These are phyloP conservation scores for Tolypocladium tropicale DNA, from an alignment of 2,329 filamentous ascomycete genomes.

Conservation along the genomic window DNA sequence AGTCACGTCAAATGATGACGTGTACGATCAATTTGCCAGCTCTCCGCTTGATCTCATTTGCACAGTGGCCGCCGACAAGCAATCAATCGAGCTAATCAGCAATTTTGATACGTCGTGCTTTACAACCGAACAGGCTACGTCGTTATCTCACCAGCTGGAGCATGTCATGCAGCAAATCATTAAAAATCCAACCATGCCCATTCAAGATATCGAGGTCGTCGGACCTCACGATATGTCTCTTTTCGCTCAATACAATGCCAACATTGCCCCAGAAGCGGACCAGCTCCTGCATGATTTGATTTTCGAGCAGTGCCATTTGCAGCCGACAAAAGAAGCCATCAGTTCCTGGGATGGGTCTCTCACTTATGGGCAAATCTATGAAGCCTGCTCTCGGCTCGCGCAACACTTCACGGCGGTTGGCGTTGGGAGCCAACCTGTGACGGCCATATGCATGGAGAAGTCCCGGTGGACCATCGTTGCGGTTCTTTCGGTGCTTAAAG, in stretches of 20 bases:
- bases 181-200: neutral
- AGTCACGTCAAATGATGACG: neutral
- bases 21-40: neutral
- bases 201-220: neutral
- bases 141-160: neutral
- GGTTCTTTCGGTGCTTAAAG: conserved; percentile 5
- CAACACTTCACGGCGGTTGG: neutral
- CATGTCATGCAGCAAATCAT: neutral
- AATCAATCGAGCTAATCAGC: neutral
- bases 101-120: neutral
- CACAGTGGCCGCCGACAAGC: neutral
- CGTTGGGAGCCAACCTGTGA: neutral
- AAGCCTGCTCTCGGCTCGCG: neutral
- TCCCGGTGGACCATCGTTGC: conserved; percentile 2
- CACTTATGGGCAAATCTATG: conserved; percentile 1
- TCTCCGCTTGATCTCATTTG: neutral
- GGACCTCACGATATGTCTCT: neutral
- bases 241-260: neutral
- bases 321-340: neutral
- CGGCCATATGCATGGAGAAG: conserved; percentile 3
- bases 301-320: neutral
- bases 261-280: neutral
- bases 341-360: conserved; percentile 1
- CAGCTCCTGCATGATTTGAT: neutral
- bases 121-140: neutral